Evolutionary conservation across 495 filamentous ascomycete genomes (phyloP).

Genomic region (Hypoxylon rickii): DNA sequence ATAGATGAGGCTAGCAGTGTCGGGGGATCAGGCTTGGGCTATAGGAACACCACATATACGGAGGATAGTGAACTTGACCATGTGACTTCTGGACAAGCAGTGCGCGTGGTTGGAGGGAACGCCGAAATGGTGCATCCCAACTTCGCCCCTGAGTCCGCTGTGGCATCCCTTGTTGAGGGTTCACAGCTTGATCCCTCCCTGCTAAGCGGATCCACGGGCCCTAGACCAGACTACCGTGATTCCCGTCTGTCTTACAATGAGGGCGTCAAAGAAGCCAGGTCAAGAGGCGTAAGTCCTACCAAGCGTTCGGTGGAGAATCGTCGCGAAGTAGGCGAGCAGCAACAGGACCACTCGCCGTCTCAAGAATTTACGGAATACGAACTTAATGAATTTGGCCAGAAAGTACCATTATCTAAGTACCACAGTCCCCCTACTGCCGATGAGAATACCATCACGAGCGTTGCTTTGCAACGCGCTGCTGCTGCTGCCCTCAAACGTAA

Average conservation of each 20-base stretch:
- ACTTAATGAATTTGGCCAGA: slow-evolving; percentile 58
- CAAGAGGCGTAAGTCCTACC: slow-evolving; percentile 41
- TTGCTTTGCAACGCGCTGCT: slow-evolving; percentile 54
- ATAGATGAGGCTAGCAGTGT: slow-evolving; percentile 45
- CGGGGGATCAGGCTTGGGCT: slow-evolving; percentile 54
- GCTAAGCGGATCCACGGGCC: slow-evolving; percentile 53
- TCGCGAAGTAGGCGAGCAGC: slow-evolving; percentile 35
- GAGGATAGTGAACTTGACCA: slow-evolving; percentile 71
- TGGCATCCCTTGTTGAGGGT: slow-evolving; percentile 84
- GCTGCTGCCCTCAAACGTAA: slow-evolving; percentile 51
- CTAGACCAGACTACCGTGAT: slow-evolving; percentile 41
- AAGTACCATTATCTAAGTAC: slow-evolving; percentile 48
- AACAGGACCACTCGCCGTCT: slow-evolving; percentile 35
- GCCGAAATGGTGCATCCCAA: slow-evolving; percentile 74
- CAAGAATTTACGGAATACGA: slow-evolving; percentile 53
- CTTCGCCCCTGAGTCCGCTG: slow-evolving; percentile 79
- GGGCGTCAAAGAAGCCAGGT: slow-evolving; percentile 35
- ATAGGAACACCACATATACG: slow-evolving; percentile 63
- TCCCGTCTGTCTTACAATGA: slow-evolving; percentile 50
- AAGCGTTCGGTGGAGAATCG: slow-evolving; percentile 44
- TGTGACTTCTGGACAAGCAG: slow-evolving; percentile 66
- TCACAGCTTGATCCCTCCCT: slow-evolving; percentile 81
- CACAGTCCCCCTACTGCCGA: slow-evolving; percentile 52
- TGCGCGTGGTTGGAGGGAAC: slow-evolving; percentile 70
- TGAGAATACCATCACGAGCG: slow-evolving; percentile 56